A percentile compares a stretch with the other conserved stretches of the same genome.
These are phyloP conservation scores for Bacidia gigantensis DNA, from an alignment of 495 filamentous ascomycete species.

Conservation along the genomic window DNA sequence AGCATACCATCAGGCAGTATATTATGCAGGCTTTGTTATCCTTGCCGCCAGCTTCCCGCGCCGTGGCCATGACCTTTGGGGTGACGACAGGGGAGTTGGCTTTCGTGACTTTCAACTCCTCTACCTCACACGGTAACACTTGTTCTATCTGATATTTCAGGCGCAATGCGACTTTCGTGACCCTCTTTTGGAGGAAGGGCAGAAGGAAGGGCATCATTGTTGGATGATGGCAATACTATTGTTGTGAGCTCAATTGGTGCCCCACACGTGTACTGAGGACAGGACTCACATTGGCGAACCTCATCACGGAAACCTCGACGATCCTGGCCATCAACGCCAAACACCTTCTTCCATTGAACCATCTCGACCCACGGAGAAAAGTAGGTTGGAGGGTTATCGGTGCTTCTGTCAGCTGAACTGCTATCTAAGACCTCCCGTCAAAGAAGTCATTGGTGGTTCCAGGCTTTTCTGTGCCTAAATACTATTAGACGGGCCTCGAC, in stretches of 20 bases:
- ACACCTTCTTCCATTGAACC: constrained; percentile 29
- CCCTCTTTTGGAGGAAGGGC: constrained; percentile 53
- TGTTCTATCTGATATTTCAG: constrained; percentile 85
- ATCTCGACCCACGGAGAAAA: too few species aligned
- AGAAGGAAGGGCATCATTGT: constrained; percentile 37
- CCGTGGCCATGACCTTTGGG: constrained; percentile 57
- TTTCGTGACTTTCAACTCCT: constrained; percentile 52
- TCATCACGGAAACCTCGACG: constrained; percentile 25
- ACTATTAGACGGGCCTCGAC: too few species aligned
- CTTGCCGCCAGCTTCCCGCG: constrained; percentile 63
- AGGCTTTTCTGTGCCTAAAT: too few species aligned
- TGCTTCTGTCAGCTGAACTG: too few species aligned
- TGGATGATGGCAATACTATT: constrained; percentile 49
- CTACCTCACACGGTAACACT: constrained; percentile 75
- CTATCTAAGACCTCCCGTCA: too few species aligned
- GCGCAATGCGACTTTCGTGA: constrained; percentile 77
- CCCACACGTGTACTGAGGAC: constrained; percentile 1
- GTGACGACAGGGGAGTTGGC: constrained; percentile 81
- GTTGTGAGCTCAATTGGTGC: constrained; percentile 23
- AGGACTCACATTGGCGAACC: constrained; percentile 21
- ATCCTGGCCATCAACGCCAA: constrained; percentile 23
- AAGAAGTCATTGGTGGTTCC: too few species aligned
- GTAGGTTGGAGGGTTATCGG: too few species aligned
- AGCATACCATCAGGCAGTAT: constrained; percentile 74
- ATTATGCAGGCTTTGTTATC: constrained; percentile 67